A percentile compares a stretch with the other conserved stretches of the same genome.
phyloP scores from a whole-genome alignment of 805 yeast genomes.

The Aciculoconidium aculeatum region DNA sequence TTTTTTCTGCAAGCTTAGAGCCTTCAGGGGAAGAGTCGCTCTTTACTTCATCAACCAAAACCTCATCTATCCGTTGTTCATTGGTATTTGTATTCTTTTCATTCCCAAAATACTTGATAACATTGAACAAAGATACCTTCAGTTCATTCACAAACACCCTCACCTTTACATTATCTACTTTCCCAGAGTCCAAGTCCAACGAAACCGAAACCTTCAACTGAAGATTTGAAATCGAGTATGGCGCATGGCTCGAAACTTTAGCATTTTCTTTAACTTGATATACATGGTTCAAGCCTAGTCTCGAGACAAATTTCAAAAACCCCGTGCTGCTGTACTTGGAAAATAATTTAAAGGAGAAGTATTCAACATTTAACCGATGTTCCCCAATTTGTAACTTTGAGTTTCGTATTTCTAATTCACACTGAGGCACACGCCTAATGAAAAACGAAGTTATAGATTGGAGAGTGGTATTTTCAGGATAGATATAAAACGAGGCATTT shows the following conservation, averaged over 20 bases:
- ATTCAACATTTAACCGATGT: conserved; percentile 12
- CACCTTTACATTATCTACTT: conserved; percentile 13
- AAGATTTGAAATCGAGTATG: conserved; percentile 3
- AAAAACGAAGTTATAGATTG: conserved; percentile 10
- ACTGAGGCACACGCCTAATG: conserved; percentile 15
- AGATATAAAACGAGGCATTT: conserved; percentile 6
- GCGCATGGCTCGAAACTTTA: conserved; percentile 2
- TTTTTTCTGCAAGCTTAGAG: background rate
- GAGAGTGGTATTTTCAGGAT: conserved; percentile 12
- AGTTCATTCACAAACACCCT: conserved; percentile 19
- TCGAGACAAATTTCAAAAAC: conserved; percentile 14
- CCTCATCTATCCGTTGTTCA: background rate
- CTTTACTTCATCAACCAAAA: background rate
- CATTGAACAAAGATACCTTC: conserved; percentile 16
- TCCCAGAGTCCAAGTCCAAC: conserved; percentile 14
- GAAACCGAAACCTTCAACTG: conserved; percentile 11
- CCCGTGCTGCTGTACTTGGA: conserved; percentile 16
- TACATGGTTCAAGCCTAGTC: conserved; percentile 9
- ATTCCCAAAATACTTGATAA: conserved; percentile 12
- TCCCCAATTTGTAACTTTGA: conserved; percentile 2
- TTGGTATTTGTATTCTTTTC: background rate
- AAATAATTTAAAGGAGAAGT: conserved; percentile 13
- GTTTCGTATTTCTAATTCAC: conserved; percentile 19
- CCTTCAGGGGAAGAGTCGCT: conserved; percentile 1
- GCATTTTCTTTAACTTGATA: conserved; percentile 7